A percentile compares a stretch with the other conserved stretches of the same genome.
Conservation (phyloP, 352 stramenopile species). For the Pythium plurisporium region DNA sequence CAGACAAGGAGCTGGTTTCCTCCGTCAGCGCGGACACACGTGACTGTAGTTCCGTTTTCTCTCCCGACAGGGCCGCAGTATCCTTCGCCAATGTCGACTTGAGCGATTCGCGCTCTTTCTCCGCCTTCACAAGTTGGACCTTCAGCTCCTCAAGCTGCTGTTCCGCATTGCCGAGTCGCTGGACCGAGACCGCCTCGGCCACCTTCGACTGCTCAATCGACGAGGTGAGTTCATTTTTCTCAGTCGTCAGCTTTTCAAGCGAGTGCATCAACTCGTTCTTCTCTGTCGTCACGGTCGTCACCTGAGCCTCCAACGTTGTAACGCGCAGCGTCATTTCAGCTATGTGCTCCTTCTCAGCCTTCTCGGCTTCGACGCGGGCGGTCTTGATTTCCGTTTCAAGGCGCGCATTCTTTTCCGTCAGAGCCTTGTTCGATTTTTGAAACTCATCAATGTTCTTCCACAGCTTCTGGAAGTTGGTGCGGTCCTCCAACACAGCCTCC, state of each 20-base stretch:
- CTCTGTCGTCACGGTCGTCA: neutral
- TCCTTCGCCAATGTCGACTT: constrained; percentile 30
- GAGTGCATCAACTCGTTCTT: constrained; percentile 19
- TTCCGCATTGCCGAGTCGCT: constrained; percentile 13
- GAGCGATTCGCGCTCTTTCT: constrained; percentile 17
- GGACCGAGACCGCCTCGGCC: constrained; percentile 1
- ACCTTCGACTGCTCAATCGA: constrained; percentile 3
- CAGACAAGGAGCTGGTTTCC: constrained; percentile 18
- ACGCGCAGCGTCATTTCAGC: constrained; percentile 1
- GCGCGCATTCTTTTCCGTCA: constrained; percentile 20
- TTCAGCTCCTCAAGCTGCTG: constrained; percentile 19
- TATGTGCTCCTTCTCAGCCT: constrained; percentile 17
- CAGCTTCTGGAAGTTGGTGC: constrained; percentile 26
- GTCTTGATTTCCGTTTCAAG: constrained; percentile 21
- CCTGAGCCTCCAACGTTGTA: constrained; percentile 9
- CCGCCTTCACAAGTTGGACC: constrained; percentile 2
- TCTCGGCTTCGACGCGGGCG: constrained; percentile 14
- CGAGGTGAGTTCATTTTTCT: constrained; percentile 21
- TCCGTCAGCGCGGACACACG: constrained; percentile 27
- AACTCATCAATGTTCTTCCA: constrained; percentile 27
- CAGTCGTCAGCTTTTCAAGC: constrained; percentile 9
- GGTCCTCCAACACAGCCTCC: constrained; percentile 21
- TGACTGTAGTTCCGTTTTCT: constrained; percentile 15
- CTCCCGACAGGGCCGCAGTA: constrained; percentile 12
- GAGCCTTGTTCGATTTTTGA: constrained; percentile 20